These are phyloP conservation scores for Urtica urens DNA, from an alignment of 306 rosid species.

Conservation along the genomic window DNA sequence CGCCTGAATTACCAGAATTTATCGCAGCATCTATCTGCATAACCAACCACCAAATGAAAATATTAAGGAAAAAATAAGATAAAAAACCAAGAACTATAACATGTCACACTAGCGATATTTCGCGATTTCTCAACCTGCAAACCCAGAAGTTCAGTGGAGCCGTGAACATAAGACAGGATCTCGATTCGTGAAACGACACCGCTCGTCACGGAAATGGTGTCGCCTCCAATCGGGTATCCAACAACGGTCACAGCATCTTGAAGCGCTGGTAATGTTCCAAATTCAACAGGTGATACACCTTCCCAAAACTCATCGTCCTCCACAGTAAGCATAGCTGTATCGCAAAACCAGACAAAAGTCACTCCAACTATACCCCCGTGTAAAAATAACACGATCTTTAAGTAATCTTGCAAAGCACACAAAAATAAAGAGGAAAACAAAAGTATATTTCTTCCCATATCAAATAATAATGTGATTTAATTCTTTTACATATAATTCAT, in stretches of 20 bases:
- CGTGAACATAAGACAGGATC: slow-evolving; percentile 89
- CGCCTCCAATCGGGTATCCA: slow-evolving; percentile 96
- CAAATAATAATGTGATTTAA: too few relatives aligned
- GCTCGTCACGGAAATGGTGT: slow-evolving; percentile 95
- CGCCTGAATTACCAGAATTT: slow-evolving; percentile 97
- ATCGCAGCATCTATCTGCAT: slow-evolving; percentile 92
- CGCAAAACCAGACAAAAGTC: too few relatives aligned
- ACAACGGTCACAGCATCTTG: slow-evolving; percentile 95
- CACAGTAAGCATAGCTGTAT: slow-evolving; percentile 83
- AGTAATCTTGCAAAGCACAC: too few relatives aligned
- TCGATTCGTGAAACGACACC: slow-evolving; percentile 93
- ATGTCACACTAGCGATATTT: not conserved
- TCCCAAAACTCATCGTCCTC: slow-evolving; percentile 90
- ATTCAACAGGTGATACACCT: slow-evolving; percentile 78
- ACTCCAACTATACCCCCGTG: too few relatives aligned
- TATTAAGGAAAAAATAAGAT: not conserved
- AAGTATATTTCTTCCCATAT: too few relatives aligned
- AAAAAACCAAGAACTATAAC: too few relatives aligned
- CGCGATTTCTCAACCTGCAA: slow-evolving; percentile 52
- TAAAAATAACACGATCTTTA: too few relatives aligned
- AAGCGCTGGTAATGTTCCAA: slow-evolving; percentile 76
- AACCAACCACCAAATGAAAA: slow-evolving; percentile 13
- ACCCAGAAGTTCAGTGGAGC: slow-evolving; percentile 92
- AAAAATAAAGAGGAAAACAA: too few relatives aligned
- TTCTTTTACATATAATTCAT: too few relatives aligned